Evolutionary conservation across 1,284 basidiomycete genomes (phyloP), one percentile per base, ranked within the genome.

Genomic region (Cutaneotrichosporon curvatum): DNA sequence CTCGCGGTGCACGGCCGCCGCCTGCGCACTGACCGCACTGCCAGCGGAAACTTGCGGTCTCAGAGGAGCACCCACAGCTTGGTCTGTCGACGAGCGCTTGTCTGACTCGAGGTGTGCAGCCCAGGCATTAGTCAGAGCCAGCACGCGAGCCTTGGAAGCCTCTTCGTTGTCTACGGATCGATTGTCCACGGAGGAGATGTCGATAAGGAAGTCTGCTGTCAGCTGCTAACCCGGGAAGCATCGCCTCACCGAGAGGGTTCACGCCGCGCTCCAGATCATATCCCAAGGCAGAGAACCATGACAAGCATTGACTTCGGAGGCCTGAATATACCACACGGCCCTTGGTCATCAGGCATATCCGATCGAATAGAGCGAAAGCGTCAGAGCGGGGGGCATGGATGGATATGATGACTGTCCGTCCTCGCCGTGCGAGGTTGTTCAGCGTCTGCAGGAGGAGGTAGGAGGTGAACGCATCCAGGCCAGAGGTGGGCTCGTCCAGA

Each of bases 371-470:
- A 1, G 57, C 47, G 54, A 75, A 79, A 0, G 76, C 76, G 45
- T 79, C 78, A 15, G 76, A 76, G 4, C 77, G 72, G 1, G 78
- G 78, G 20, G 77, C 75, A 53, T 79, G 78, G 14, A 79, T 69
- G 2, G 73, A 73, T 20, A 78, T 61, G 23, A 79, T 72, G 41
- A 79, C 68, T 0, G 75, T 76, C 0, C 77, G 70, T 0, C 74
- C 73, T 37, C 73, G 66, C 20, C 67, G 65, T 10, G 78, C 74
- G 15, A 79, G 73, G 0, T 69, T 65, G 4, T 65, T 72, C 4
- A 79, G 68, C 2, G 75, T 77, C 28, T 72, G 65, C 20, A 79
- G 71, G 11, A 79, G 67, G 20, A 75, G 63, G 51, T 73, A 77
- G 0, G 77, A 75, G 1, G 76, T 76, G 47, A 74, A 76, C 0